Base-by-base conservation (phyloP, 1,284 basidiomycete species). In the Ustilago loliicola region DNA sequence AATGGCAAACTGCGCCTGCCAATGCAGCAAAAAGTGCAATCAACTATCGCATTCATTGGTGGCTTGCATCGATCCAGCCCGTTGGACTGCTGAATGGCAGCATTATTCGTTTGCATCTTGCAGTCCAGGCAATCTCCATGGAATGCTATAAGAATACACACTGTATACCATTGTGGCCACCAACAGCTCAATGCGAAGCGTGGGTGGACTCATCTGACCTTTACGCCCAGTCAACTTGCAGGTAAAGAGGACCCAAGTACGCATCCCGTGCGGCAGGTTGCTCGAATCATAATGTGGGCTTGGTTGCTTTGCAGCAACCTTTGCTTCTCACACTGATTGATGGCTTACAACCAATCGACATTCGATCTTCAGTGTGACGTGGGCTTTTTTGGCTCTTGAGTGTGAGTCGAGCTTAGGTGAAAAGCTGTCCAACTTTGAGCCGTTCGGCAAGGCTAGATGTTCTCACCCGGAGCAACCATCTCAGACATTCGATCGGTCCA, bases 401-500 rank as follows among this genome's bases (percentile, higher is more conserved):
- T 21, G 48, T 27, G 27, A 25, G 23, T 17, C 25, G 11, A 27
- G 48, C 27, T 10, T 21, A 29, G 13, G 15, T 25, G n/a, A 50
- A 29, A 27, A 11, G 48, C 25, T 50, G 48, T 50, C 48, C 48
- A 21, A 50, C 25, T 15, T 27, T 15, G 15, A 29, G 7, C 23
- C 21, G 21, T 25, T 23, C 45, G 45, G 25, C 48, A 25, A 27
- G 15, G 5, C 7, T 50, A 29, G 23, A 50, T 27, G 25, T 50
- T 50, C 48, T 50, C 48, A 50, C 48, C 48, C 48, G 48, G 48
- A 50, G 48, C 48, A 8, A 21, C 2, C 48, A 15, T 27, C 13
- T 50, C 48, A 50, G 27, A 50, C 48, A 50, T 50, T 50, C 48
- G 25, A 29, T 50, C 48, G 25, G 48, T 29, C 48, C 45, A 23